Conservation (phyloP, 2,329 filamentous ascomycete genomes). For the Aspergillus quadrilineatus region DNA sequence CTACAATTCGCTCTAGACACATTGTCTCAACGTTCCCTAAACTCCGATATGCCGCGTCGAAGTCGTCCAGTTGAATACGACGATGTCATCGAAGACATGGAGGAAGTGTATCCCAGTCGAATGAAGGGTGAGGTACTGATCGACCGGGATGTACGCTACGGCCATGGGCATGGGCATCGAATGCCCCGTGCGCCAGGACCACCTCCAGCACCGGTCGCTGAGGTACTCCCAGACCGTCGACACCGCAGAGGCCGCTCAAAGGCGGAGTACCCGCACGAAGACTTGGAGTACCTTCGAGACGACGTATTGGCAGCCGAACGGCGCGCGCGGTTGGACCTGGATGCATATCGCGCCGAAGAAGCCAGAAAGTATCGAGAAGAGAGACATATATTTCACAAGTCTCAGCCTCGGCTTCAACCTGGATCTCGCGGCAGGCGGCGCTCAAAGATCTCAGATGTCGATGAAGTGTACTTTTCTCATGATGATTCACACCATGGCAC, state of each 20-base stretch:
- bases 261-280: constrained; percentile 35
- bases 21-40: neutral
- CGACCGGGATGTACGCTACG: constrained; percentile 29
- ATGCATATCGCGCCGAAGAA: constrained; percentile 13
- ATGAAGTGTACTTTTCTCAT: constrained; percentile 12
- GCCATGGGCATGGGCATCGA: constrained; percentile 28
- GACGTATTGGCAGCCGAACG: constrained; percentile 12
- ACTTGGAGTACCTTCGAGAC: constrained; percentile 27
- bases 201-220: constrained; percentile 44
- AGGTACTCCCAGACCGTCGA: constrained; percentile 36
- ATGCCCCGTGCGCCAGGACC: constrained; percentile 15
- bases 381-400: neutral
- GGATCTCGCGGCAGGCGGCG: constrained; percentile 6
- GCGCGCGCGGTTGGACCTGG: constrained; percentile 31
- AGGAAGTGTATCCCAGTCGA: constrained; percentile 27
- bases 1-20: neutral
- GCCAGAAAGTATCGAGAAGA: neutral
- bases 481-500: constrained; percentile 14
- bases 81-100: constrained; percentile 30
- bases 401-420: neutral
- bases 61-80: constrained; percentile 31
- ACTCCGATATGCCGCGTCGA: constrained; percentile 32
- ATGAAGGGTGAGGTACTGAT: constrained; percentile 25
- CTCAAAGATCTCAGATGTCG: constrained; percentile 6
- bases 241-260: constrained; percentile 40